Evolutionary conservation across 2,329 filamentous ascomycete genomes (phyloP).

Genomic region (Acrodontium crateriforme): DNA sequence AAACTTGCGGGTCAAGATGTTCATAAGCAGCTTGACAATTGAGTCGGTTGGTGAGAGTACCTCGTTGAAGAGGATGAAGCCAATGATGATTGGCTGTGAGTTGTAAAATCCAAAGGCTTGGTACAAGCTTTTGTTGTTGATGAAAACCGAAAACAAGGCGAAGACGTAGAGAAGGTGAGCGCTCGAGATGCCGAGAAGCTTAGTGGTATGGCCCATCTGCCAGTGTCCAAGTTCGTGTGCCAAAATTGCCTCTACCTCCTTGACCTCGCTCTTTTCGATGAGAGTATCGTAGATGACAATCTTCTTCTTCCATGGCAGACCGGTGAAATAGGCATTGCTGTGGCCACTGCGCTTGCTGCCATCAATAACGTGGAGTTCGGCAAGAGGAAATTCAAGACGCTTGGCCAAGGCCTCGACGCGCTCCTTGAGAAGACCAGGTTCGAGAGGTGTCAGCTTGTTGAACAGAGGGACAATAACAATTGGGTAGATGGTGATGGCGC

Average conservation of each 20-base stretch:
- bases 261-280: conserved; percentile 82
- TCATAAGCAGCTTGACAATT: conserved; percentile 91
- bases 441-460: conserved; percentile 91
- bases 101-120: conserved; percentile 76
- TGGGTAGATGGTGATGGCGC: conserved; percentile 92
- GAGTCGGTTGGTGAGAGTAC: conserved; percentile 89
- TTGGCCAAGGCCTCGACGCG: conserved; percentile 73
- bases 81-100: conserved; percentile 83
- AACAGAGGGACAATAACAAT: conserved; percentile 89
- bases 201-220: conserved; percentile 89
- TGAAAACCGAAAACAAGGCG: conserved; percentile 88
- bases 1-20: conserved; percentile 83
- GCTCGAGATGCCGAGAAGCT: conserved; percentile 67
- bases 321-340: conserved; percentile 92
- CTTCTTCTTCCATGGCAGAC: conserved; percentile 97
- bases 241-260: conserved; percentile 88
- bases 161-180: conserved; percentile 95
- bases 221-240: conserved; percentile 96
- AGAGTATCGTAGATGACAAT: conserved; percentile 98
- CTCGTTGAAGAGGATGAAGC: conserved; percentile 94
- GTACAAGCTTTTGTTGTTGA: conserved; percentile 89
- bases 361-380: conserved; percentile 89
- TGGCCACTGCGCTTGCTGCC: conserved; percentile 78
- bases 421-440: conserved; percentile 76
- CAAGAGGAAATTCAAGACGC: conserved; percentile 78